phyloP scores from a whole-genome alignment of 2,329 filamentous ascomycete species.

The Graphiopsis chlorocephala region DNA sequence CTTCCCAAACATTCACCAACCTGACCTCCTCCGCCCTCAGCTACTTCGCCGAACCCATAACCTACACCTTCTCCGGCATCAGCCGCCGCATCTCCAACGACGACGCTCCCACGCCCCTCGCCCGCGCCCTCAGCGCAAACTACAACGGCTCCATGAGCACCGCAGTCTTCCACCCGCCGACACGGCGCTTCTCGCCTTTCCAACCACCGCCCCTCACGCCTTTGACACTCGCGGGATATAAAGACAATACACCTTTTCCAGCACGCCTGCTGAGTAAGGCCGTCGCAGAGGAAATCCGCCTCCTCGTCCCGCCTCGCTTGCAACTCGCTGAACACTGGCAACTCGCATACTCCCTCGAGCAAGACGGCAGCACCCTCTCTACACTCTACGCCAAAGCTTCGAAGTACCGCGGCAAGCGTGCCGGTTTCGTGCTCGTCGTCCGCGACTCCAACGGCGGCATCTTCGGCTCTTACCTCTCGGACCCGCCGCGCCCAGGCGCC shows the following conservation, averaged over 20 bases:
- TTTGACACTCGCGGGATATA: slow-evolving; percentile 66
- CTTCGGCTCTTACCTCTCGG: slow-evolving; percentile 92
- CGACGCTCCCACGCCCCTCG: slow-evolving; percentile 37
- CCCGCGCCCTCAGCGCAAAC: slow-evolving; percentile 37
- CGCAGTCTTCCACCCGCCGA: slow-evolving; percentile 58
- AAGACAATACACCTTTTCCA: slow-evolving; percentile 55
- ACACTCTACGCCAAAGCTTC: slow-evolving; percentile 83
- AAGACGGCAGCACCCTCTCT: slow-evolving; percentile 81
- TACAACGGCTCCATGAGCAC: slow-evolving; percentile 38
- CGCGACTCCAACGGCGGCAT: slow-evolving; percentile 72
- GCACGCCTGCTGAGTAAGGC: slow-evolving; percentile 67
- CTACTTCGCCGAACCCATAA: slow-evolving; percentile 50
- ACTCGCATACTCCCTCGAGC: slow-evolving; percentile 83
- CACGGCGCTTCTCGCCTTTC: slow-evolving; percentile 71
- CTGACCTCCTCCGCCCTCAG: slow-evolving; percentile 30
- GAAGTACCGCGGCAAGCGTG: slow-evolving; percentile 63
- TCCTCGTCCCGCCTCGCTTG: slow-evolving; percentile 80
- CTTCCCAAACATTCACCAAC: slow-evolving; percentile 19
- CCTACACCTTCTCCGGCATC: slow-evolving; percentile 48
- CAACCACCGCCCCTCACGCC: slow-evolving; percentile 87
- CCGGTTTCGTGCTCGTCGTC: slow-evolving; percentile 87
- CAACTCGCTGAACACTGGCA: slow-evolving; percentile 86
- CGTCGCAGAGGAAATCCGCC: slow-evolving; percentile 87
- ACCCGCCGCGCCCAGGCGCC: slow-evolving; percentile 73
- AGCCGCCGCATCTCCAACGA: slow-evolving; percentile 48